Conservation (phyloP, 768 basidiomycete species). For the Lanmaoa pseudosensibilis region DNA sequence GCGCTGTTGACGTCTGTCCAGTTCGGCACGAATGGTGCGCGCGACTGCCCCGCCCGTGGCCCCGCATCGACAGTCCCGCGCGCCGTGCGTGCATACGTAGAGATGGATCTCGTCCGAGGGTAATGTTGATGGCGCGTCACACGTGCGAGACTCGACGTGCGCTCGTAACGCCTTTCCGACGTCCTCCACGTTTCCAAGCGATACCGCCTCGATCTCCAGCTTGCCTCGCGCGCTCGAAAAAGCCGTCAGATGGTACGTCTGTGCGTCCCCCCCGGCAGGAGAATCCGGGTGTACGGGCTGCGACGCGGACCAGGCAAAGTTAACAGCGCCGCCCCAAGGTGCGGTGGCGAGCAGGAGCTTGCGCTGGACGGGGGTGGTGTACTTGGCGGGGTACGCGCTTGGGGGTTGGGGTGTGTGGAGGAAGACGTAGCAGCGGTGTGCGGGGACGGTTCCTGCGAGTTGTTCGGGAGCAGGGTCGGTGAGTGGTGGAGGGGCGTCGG, state of each 20-base stretch:
- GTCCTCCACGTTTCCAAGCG: slow-evolving; percentile 50
- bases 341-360: slow-evolving; percentile 45
- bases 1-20: slow-evolving; percentile 38
- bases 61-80: slow-evolving; percentile 79
- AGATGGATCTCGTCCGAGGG: slow-evolving; percentile 39
- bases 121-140: slow-evolving; percentile 5
- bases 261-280: slow-evolving; percentile 8
- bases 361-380: slow-evolving; percentile 50
- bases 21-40: slow-evolving; percentile 52
- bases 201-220: slow-evolving; percentile 49
- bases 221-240: slow-evolving; percentile 50
- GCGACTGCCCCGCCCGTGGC: slow-evolving; percentile 60
- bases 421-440: slow-evolving; percentile 55
- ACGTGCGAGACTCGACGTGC: slow-evolving; percentile 34
- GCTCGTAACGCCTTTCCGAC: slow-evolving; percentile 36
- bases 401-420: slow-evolving; percentile 54
- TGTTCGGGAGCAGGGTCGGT: slow-evolving; percentile 22
- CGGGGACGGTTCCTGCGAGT: slow-evolving; percentile 50
- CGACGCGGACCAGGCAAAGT: slow-evolving; percentile 54
- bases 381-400: slow-evolving; percentile 45
- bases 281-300: slow-evolving; percentile 15
- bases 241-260: slow-evolving; percentile 44
- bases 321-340: slow-evolving; percentile 56
- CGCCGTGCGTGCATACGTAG: slow-evolving; percentile 78
- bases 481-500: not conserved